A percentile compares a stretch with the other conserved stretches of the same genome.
These are phyloP conservation scores for Haplosporangium sp. DNA, from an alignment of 371 early-diverging fungal genomes.

Conservation along the genomic window DNA sequence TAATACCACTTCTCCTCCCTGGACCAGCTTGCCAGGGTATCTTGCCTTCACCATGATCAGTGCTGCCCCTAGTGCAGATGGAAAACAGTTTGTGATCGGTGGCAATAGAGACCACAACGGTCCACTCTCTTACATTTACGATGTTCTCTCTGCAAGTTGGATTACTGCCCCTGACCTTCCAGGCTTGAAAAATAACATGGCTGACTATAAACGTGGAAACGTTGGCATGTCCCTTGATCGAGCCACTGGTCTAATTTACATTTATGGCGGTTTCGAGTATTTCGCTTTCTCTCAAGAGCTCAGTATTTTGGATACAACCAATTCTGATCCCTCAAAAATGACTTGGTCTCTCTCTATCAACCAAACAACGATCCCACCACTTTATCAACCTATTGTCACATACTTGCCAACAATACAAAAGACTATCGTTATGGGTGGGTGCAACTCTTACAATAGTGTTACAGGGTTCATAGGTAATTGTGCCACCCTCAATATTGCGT, in stretches of 20 bases:
- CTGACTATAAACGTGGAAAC: conserved; percentile 39
- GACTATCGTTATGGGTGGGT: conserved; percentile 29
- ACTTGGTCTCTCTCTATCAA: conserved; percentile 13
- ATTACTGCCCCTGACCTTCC: conserved; percentile 13
- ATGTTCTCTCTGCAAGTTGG: conserved; percentile 11
- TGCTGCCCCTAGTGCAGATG: conserved; percentile 25
- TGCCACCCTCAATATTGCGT: conserved; percentile 6
- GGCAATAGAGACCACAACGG: conserved; percentile 41
- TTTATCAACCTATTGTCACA: conserved; percentile 24
- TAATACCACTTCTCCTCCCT: conserved; percentile 22
- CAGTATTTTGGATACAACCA: conserved; percentile 16
- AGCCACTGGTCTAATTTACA: conserved; percentile 24
- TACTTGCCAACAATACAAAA: conserved; percentile 31
- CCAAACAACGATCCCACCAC: conserved; percentile 7
- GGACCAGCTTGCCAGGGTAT: conserved; percentile 16
- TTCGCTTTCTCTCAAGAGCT: conserved; percentile 20
- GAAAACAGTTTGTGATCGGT: conserved; percentile 32
- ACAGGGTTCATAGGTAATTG: conserved; percentile 7
- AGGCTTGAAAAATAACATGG: not conserved
- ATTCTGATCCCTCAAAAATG: conserved; percentile 4
- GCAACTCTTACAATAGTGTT: not conserved
- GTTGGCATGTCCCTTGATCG: conserved; percentile 33
- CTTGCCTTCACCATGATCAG: conserved; percentile 22
- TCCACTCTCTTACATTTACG: conserved; percentile 28
- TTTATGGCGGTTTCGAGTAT: conserved; percentile 25